Evolutionary conservation across 176 grass and related monocot genomes (phyloP).

Genomic region (Poa annua): DNA sequence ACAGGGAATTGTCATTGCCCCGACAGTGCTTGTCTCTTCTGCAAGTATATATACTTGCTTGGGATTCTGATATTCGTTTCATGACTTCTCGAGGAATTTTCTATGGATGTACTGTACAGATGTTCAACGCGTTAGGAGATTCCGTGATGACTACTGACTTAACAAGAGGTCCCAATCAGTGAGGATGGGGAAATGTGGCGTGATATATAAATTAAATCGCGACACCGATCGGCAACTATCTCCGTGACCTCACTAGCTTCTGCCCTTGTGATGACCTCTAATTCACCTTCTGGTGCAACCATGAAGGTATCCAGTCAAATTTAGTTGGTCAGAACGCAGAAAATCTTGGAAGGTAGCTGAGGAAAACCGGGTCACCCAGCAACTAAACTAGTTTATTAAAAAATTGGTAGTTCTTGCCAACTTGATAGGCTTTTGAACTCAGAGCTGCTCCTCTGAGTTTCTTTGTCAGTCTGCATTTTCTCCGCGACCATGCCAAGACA

Average conservation of each 20-base stretch:
- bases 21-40: not conserved
- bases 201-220: not conserved
- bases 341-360: slow-evolving; percentile 38
- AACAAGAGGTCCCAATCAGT: slow-evolving; percentile 25
- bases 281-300: slow-evolving; percentile 13
- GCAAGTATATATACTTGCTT: not conserved
- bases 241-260: slow-evolving; percentile 36
- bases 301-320: slow-evolving; percentile 25
- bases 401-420: not conserved
- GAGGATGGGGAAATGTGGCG: not conserved
- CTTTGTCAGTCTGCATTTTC: slow-evolving; percentile 3
- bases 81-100: not conserved
- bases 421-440: not conserved
- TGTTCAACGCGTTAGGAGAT: slow-evolving; percentile 38
- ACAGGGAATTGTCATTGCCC: not conserved
- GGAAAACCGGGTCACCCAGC: slow-evolving; percentile 14
- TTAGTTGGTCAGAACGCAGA: slow-evolving; percentile 47
- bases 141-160: not conserved
- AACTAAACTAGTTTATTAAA: not conserved
- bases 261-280: not conserved
- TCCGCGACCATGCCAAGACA: not conserved
- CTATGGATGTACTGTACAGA: not conserved
- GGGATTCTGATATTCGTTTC: not conserved
- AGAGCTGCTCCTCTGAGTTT: not conserved
- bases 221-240: slow-evolving; percentile 29